Percentiles rank a stretch among this genome's conserved stretches.
phyloP scores from a whole-genome alignment of 2,329 filamentous ascomycete species.

The Botrytis byssoidea region DNA sequence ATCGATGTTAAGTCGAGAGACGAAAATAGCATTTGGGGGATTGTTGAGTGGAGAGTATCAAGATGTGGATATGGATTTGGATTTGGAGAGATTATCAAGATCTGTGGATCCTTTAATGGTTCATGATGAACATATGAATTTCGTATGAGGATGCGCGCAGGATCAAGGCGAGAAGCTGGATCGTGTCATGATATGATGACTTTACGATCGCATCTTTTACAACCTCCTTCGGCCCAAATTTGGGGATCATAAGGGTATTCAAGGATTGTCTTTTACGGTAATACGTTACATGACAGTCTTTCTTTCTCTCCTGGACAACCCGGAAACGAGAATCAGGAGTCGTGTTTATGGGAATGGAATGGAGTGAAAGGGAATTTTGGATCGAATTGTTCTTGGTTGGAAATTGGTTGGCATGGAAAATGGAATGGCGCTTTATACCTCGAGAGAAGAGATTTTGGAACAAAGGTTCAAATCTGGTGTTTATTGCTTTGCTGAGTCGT shows the following conservation, averaged over 20 bases:
- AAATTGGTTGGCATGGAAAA: neutral
- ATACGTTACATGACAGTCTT: neutral
- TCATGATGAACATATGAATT: neutral
- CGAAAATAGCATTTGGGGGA: constrained; percentile 11
- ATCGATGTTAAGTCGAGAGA: constrained; percentile 12
- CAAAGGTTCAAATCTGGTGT: neutral
- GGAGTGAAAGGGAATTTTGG: neutral
- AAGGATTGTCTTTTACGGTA: neutral
- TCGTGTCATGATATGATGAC: neutral
- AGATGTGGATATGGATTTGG: neutral
- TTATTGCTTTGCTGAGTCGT: neutral
- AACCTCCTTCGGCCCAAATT: neutral
- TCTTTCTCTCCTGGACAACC: neutral
- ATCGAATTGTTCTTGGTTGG: neutral
- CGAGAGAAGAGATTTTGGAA: neutral
- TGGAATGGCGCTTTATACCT: neutral
- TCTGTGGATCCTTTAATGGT: neutral
- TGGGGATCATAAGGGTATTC: neutral
- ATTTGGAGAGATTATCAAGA: neutral
- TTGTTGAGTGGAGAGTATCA: neutral
- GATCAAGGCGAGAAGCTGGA: neutral
- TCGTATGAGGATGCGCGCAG: neutral
- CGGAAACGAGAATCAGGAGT: neutral
- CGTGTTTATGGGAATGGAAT: neutral
- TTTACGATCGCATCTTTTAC: neutral